Percentiles rank a stretch among this genome's conserved stretches.
Evolutionary conservation across 179 eudicot species (phyloP).

Genomic region (Gypsophila paniculata): DNA sequence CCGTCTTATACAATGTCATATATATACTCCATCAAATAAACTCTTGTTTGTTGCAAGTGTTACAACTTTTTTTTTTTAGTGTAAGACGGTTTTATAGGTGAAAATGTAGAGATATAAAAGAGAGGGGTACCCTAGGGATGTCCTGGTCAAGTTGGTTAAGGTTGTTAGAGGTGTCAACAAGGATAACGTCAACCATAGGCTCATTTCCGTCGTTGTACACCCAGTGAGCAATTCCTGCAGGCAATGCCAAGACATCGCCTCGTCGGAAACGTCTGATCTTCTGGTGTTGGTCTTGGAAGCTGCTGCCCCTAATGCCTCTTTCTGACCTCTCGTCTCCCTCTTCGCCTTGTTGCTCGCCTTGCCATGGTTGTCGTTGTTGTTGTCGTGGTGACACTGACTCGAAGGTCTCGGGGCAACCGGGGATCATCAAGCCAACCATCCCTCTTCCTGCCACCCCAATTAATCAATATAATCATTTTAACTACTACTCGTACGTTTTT

Average conservation of each 20-base stretch:
- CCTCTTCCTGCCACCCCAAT: conserved; percentile 49
- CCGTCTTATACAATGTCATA: too few species aligned
- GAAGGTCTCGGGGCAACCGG: conserved; percentile 78
- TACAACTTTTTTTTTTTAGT: too few species aligned
- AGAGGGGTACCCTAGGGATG: conserved; percentile 35
- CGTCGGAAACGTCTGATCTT: conserved; percentile 46
- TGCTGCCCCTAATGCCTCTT: conserved; percentile 27
- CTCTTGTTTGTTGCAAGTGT: too few species aligned
- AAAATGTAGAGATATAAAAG: background rate
- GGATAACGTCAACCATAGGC: conserved; percentile 35
- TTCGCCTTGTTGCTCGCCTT: conserved; percentile 7
- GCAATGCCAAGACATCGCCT: conserved; percentile 59
- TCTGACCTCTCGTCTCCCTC: conserved; percentile 9
- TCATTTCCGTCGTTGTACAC: conserved; percentile 55
- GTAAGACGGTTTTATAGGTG: background rate
- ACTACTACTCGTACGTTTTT: too few species aligned
- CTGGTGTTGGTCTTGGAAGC: conserved; percentile 58
- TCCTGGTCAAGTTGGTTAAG: conserved; percentile 66
- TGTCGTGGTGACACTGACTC: conserved; percentile 33
- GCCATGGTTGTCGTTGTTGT: background rate
- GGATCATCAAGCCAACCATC: conserved; percentile 44
- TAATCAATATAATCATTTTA: background rate
- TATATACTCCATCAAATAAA: too few species aligned
- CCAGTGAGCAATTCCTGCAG: conserved; percentile 70
- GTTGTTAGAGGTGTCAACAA: conserved; percentile 41